Evolutionary conservation across 2,329 filamentous ascomycete genomes (phyloP), one percentile per base, ranked within the genome.

Genomic region (Sphaceloma murrayae): DNA sequence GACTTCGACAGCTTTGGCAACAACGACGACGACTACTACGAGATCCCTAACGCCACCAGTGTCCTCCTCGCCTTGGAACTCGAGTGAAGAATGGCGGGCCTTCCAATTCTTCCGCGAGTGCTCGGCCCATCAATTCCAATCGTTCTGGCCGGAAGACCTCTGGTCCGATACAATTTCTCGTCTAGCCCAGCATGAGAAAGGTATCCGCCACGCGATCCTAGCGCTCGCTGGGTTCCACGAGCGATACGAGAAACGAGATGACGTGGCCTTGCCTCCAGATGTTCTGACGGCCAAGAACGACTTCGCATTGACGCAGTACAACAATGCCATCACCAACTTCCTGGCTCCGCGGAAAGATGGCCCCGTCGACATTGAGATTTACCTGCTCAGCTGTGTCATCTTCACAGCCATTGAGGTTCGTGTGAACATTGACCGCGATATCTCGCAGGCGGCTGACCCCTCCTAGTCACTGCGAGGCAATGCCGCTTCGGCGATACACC

Each of bases 81-180:
- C 30, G 9, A 17, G 21, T 6, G 18, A 19, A n/a, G 42, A 45
- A 11, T 34, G 29, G 22, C 42, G 42, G n/a, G 30, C 42, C 8
- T 45, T 34, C 31, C 42, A 45, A 27, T 45, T 34, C 31, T 45
- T 45, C 21, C 22, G 30, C 22, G 42, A 45, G 27, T 29, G 31
- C 22, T 32, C 42, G 3, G 29, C 31, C 10, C 22, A 34, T 13
- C 29, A 45, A 19, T 34, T 45, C 14, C 30, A 32, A 11, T 34
- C 22, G 4, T 29, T 36, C 16, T 45, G 30, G 22, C 30, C 42
- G 2, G 32, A 45, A 16, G 29, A 32, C 16, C 17, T 45, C 30
- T 45, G 42, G 42, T 34, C 42, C 5, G 30, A 29, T n/a, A 34
- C 32, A 2, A 45, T 45, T 6, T 34, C 42, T 7, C 22, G 21